Evolutionary conservation across 257 asterid genomes (phyloP).

Genomic region (Solanum peruvianum): DNA sequence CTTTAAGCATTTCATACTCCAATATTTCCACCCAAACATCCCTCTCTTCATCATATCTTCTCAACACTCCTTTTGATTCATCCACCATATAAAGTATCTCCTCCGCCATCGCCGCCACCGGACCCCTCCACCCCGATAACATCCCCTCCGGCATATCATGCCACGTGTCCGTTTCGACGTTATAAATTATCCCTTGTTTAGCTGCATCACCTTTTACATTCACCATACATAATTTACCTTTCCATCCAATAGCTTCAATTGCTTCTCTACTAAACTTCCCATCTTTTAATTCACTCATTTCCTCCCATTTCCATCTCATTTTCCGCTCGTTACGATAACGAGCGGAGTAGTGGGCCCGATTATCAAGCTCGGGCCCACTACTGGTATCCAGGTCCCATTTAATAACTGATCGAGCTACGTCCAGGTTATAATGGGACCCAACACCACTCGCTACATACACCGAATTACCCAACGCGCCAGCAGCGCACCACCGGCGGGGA

Average conservation of each 20-base stretch:
- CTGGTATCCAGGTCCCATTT: conserved; percentile 33
- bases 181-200: conserved; percentile 39
- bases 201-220: conserved; percentile 53
- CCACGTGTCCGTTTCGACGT: conserved; percentile 27
- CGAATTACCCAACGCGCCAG: conserved; percentile 26
- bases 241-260: conserved; percentile 76
- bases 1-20: conserved; percentile 25
- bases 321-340: background rate
- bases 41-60: conserved; percentile 25
- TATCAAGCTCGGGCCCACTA: background rate
- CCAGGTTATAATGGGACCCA: conserved; percentile 46
- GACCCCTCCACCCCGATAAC: conserved; percentile 54
- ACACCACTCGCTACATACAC: conserved; percentile 77
- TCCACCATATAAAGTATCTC: conserved; percentile 55
- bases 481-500: conserved; percentile 85
- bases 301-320: conserved; percentile 40
- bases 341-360: background rate
- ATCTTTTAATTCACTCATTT: conserved; percentile 36
- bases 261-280: conserved; percentile 79
- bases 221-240: conserved; percentile 77
- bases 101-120: conserved; percentile 71
- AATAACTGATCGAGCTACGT: conserved; percentile 59
- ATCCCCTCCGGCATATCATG: conserved; percentile 52
- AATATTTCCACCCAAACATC: conserved; percentile 48
- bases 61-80: conserved; percentile 47